Conservation (phyloP, 1,284 basidiomycete species). For the Cryptococcus amylolentus region DNA sequence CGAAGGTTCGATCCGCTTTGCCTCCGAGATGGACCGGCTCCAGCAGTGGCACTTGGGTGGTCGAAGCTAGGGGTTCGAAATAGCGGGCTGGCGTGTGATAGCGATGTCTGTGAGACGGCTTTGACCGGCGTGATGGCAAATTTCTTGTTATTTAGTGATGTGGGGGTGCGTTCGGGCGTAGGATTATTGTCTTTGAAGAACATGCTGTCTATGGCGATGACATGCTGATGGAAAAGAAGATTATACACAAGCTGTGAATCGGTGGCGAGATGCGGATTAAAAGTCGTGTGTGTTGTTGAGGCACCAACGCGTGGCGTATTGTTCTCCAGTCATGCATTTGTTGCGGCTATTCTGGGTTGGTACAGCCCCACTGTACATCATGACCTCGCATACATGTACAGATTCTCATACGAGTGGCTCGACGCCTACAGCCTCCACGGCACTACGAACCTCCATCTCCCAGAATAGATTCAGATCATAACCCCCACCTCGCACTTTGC, state of each 20-base stretch:
- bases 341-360: too few relatives aligned
- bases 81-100: neutral
- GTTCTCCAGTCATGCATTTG: too few relatives aligned
- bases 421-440: slow-evolving; percentile 64
- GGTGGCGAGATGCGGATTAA: neutral
- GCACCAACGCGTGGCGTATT: neutral
- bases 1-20: neutral
- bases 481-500: slow-evolving; percentile 78
- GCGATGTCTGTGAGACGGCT: neutral
- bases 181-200: neutral
- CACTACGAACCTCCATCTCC: slow-evolving; percentile 73
- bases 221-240: neutral
- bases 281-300: neutral
- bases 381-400: neutral
- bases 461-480: slow-evolving; percentile 78
- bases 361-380: too few relatives aligned
- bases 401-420: slow-evolving; percentile 28
- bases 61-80: neutral
- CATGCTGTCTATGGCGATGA: neutral
- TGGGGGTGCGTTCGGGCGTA: neutral
- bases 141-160: neutral
- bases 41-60: neutral
- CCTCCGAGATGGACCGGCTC: neutral
- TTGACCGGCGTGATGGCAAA: neutral
- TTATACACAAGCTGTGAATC: neutral